Evolutionary conservation across 2,329 filamentous ascomycete genomes (phyloP).

Genomic region (Apiospora phragmitis): DNA sequence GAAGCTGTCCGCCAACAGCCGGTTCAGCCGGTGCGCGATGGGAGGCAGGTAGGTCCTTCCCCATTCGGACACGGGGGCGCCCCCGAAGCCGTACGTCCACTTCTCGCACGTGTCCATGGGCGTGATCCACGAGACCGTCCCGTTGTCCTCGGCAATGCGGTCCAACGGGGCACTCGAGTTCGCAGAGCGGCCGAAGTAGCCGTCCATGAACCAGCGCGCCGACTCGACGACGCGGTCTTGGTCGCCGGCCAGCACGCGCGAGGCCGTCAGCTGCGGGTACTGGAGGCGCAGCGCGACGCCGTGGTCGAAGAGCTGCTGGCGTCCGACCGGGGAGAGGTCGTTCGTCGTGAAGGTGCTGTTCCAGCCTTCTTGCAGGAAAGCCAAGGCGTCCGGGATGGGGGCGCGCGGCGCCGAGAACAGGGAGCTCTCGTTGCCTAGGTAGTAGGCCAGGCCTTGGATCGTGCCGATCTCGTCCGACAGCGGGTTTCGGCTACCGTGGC

Average conservation of each 20-base stretch:
- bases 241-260: slow-evolving; percentile 21
- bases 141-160: slow-evolving; percentile 16
- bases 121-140: slow-evolving; percentile 25
- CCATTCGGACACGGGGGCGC: slow-evolving; percentile 15
- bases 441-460: slow-evolving; percentile 20
- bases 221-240: slow-evolving; percentile 24
- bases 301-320: slow-evolving; percentile 25
- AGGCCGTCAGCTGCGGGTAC: slow-evolving; percentile 21
- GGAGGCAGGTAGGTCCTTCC: slow-evolving; percentile 22
- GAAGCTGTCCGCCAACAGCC: slow-evolving; percentile 12
- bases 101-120: slow-evolving; percentile 20
- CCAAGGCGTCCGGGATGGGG: slow-evolving; percentile 17
- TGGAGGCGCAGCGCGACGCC: slow-evolving; percentile 20
- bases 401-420: slow-evolving; percentile 19
- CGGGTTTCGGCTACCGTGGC: slow-evolving; percentile 24
- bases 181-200: slow-evolving; percentile 21
- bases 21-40: slow-evolving; percentile 22
- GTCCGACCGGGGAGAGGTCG: slow-evolving; percentile 21
- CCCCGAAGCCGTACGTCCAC: slow-evolving; percentile 19
- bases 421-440: slow-evolving; percentile 21
- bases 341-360: slow-evolving; percentile 21
- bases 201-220: slow-evolving; percentile 24
- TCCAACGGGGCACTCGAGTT: slow-evolving; percentile 20
- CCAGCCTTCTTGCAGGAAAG: slow-evolving; percentile 21
- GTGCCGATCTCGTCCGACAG: slow-evolving; percentile 20